Base-by-base conservation (phyloP, 2,329 filamentous ascomycete species). In the Phoma sp. region DNA sequence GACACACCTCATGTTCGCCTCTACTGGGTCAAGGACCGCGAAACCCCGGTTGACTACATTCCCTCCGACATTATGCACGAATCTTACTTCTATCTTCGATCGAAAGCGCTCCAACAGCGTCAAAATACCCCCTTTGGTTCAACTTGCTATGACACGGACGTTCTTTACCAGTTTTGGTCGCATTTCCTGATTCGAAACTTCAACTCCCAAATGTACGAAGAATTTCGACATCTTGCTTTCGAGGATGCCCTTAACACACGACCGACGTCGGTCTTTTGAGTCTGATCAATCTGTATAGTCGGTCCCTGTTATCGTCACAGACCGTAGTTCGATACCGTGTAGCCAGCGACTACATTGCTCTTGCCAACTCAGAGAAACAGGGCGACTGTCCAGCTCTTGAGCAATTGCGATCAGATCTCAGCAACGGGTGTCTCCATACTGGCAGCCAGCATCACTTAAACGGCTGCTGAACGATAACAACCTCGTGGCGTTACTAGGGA, bases 151-250 rank as follows among this genome's bases (percentile, higher is more conserved):
- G 82, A 86, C 67, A 87, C 89, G 81, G 82, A 85, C 69, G 81
- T 85, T 55, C 82, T 91, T 27, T 92, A 91, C 77, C 82, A 86
- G 61, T 90, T 90, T 77, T 92, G 89, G 88, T 85, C 86, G 19
- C 84, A 88, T 72, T 90, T 89, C 70, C 81, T 92, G 60, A 82
- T 86, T 60, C 82, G 85, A 67, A 88, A 89, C 76, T 92, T 92
- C 82, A 90, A 92, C 74, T 80, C 82, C 55, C 80, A 80, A 70
- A 90, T 93, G 85, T 92, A 92, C 77, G 80, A 85, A 70, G 89
- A 92, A 73, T 92, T 92, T 77, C 85, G 85, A 61, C 78, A 80
- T 66, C 81, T 84, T 71, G 89, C 89, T 51, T 77, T 88, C 58
- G 85, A 88, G 69, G 89, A 92, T 75, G 79, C 82, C 51, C 73